A percentile compares a stretch with the other conserved stretches of the same genome.
phyloP scores from a whole-genome alignment of 768 basidiomycete genomes.

The Lactarius sp. region DNA sequence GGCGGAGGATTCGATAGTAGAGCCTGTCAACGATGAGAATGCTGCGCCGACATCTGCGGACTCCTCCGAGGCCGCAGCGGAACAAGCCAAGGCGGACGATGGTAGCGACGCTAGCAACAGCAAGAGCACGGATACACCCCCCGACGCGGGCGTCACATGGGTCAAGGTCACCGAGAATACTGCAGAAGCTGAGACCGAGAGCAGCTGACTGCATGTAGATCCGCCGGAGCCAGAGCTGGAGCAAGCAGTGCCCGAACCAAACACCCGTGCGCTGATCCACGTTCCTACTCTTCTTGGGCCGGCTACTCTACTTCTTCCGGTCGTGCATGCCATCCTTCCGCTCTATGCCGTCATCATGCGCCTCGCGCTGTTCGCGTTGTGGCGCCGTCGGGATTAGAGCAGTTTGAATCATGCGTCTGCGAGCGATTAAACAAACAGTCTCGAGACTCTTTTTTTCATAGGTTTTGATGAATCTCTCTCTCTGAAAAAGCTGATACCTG shows the following conservation, averaged over 20 bases:
- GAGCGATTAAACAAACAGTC: background rate
- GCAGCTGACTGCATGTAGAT: constrained; percentile 22
- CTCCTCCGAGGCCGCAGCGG: constrained; percentile 32
- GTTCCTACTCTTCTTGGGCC: constrained; percentile 5
- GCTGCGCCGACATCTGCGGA: constrained; percentile 27
- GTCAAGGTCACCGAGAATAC: constrained; percentile 18
- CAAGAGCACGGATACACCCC: constrained; percentile 25
- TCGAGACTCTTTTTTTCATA: background rate
- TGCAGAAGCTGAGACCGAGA: constrained; percentile 8
- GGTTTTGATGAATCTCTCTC: constrained; percentile 5
- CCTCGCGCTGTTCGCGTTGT: constrained; percentile 15
- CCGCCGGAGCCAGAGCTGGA: constrained; percentile 18
- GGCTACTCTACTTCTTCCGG: constrained; percentile 13
- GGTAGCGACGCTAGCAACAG: constrained; percentile 27
- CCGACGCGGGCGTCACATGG: constrained; percentile 20
- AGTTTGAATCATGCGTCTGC: background rate
- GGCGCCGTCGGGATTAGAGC: constrained; percentile 15
- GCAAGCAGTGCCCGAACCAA: background rate
- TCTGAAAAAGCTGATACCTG: constrained; percentile 17
- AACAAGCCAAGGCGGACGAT: constrained; percentile 37
- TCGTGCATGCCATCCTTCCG: constrained; percentile 19
- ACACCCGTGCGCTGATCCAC: constrained; percentile 4
- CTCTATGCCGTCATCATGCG: constrained; percentile 21
- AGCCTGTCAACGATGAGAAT: constrained; percentile 27
- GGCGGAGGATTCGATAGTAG: constrained; percentile 25